Percentiles rank a stretch among this genome's conserved stretches.
Conservation (phyloP, 805 yeast genomes). For the Scheffersomyces coipomensis region DNA sequence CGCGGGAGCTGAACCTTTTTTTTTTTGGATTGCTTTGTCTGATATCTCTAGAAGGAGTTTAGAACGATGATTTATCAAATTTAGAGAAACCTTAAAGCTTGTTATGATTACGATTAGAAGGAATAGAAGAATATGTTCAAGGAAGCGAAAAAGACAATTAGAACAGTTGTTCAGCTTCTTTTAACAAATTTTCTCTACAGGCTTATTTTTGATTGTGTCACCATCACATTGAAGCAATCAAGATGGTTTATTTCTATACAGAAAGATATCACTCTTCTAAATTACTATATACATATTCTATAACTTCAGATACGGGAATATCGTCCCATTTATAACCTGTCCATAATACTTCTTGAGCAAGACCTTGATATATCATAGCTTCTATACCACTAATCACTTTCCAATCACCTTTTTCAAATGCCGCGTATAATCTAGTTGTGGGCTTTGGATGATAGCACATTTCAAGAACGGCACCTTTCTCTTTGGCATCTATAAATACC, state of each 20-base stretch:
- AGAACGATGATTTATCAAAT: no score
- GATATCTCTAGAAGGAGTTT: no score
- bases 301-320: slow-evolving; percentile 22
- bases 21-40: no score
- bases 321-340: slow-evolving; percentile 23
- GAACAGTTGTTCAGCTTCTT: no score
- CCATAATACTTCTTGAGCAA: slow-evolving; percentile 31
- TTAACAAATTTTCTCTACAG: no score
- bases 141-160: no score
- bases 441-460: slow-evolving; percentile 34
- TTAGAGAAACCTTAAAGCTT: no score
- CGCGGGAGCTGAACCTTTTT: no score
- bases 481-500: slow-evolving; percentile 19
- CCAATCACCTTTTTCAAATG: slow-evolving; percentile 22
- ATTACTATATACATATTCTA: slow-evolving; percentile 13
- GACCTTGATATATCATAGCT: slow-evolving; percentile 31
- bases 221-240: no score
- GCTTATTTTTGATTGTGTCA: no score
- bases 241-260: background rate
- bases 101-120: no score
- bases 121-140: no score
- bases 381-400: slow-evolving; percentile 27
- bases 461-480: slow-evolving; percentile 26
- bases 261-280: background rate
- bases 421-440: slow-evolving; percentile 20